phyloP scores from a whole-genome alignment of 2,329 filamentous ascomycete species.

The Ceratocystis papillata region DNA sequence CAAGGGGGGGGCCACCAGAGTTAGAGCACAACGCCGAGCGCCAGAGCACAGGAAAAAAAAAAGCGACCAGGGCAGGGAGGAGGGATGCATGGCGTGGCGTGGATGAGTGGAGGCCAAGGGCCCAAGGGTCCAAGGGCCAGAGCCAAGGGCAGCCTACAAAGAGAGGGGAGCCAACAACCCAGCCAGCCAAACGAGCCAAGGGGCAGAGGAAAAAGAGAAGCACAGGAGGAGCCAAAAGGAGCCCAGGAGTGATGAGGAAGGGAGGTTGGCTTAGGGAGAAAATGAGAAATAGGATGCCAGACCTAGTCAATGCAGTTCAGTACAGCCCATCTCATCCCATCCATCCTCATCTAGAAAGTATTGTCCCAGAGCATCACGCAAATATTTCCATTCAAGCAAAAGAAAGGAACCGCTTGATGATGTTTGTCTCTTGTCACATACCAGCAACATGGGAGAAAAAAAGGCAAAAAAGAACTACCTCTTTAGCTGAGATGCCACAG shows the following conservation, averaged over 20 bases:
- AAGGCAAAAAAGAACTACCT: no score
- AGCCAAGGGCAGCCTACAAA: conserved; percentile 7
- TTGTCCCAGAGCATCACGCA: no score
- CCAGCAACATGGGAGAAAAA: no score
- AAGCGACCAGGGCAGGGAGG: conserved; percentile 8
- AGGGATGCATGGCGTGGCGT: conserved; percentile 15
- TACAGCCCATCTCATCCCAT: neutral
- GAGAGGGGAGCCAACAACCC: no score
- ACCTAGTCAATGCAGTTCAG: conserved; percentile 3
- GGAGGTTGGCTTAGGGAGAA: conserved; percentile 24
- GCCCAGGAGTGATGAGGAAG: conserved; percentile 2
- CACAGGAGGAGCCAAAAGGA: neutral
- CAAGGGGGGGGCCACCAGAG: conserved; percentile 1
- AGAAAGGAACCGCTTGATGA: no score
- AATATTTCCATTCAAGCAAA: neutral
- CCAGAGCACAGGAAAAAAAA: conserved; percentile 14
- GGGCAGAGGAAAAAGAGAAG: conserved; percentile 12
- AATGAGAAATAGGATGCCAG: conserved; percentile 23
- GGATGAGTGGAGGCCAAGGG: conserved; percentile 8
- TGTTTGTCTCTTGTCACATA: no score
- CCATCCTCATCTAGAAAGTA: neutral
- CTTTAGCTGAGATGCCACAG: no score
- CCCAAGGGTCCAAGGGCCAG: conserved; percentile 13
- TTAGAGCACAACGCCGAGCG: neutral
- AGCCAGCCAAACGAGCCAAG: conserved; percentile 10